These are phyloP conservation scores for Gynostemma pentaphyllum DNA, from an alignment of 306 rosid species.

Conservation along the genomic window DNA sequence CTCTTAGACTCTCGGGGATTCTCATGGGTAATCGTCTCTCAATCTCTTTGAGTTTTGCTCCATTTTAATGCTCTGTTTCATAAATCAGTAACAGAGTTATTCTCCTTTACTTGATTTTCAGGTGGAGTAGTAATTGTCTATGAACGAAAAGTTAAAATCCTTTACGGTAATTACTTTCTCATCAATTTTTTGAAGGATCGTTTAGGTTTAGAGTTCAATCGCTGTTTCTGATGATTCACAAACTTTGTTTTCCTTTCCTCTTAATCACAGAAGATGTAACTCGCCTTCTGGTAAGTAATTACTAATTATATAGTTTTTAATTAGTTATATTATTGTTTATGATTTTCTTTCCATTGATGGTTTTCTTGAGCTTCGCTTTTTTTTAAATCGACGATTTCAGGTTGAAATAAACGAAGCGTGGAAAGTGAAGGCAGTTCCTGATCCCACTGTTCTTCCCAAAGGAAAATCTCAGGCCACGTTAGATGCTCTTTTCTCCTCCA, in stretches of 20 bases:
- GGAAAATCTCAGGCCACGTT: constrained; percentile 76
- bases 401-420: constrained; percentile 72
- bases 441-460: constrained; percentile 56
- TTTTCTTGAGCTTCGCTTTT: neutral
- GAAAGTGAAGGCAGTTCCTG: constrained; percentile 48
- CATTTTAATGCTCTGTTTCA: neutral
- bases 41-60: neutral
- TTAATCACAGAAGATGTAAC: constrained; percentile 65
- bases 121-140: constrained; percentile 91
- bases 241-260: constrained; percentile 1
- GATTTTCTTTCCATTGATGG: neutral
- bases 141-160: constrained; percentile 79
- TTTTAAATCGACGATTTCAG: constrained; percentile 16
- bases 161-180: constrained; percentile 37
- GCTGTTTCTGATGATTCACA: neutral
- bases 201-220: neutral
- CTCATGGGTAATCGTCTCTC: constrained; percentile 63
- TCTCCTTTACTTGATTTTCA: constrained; percentile 17
- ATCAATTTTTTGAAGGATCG: neutral
- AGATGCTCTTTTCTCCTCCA: constrained; percentile 12
- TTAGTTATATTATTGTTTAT: neutral
- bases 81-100: constrained; percentile 5
- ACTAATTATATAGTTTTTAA: neutral
- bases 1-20: constrained; percentile 87
- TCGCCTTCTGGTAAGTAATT: constrained; percentile 66